A percentile compares a stretch with the other conserved stretches of the same genome.
These are phyloP conservation scores for Narthecium ossifragum DNA, from an alignment of 106 monocot species.

Conservation along the genomic window DNA sequence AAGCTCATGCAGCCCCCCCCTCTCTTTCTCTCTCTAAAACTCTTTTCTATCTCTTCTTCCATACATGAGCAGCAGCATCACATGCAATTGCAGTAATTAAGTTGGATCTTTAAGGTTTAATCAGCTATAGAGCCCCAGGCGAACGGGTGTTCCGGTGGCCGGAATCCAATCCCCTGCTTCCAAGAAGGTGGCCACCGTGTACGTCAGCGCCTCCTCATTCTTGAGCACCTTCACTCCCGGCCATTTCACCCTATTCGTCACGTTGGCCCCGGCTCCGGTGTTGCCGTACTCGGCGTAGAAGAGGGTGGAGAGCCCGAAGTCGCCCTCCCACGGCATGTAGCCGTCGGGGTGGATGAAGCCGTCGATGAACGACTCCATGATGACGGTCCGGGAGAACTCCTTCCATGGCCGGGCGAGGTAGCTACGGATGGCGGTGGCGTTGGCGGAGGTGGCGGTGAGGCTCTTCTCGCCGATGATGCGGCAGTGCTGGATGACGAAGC, in stretches of 20 bases:
- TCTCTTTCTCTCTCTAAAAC: no score
- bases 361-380: constrained; percentile 61
- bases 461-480: constrained; percentile 40
- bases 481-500: constrained; percentile 58
- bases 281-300: constrained; percentile 64
- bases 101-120: no score
- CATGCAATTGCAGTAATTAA: no score
- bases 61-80: no score
- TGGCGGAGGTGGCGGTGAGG: constrained; percentile 10
- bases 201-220: constrained; percentile 23
- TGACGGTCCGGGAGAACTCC: constrained; percentile 38
- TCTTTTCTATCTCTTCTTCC: no score
- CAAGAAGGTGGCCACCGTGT: constrained; percentile 55
- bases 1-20: no score
- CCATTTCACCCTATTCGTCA: constrained; percentile 41
- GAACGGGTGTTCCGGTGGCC: neutral
- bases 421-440: constrained; percentile 8
- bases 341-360: constrained; percentile 48
- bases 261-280: constrained; percentile 31
- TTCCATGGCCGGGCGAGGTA: constrained; percentile 86
- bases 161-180: constrained; percentile 45
- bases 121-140: neutral
- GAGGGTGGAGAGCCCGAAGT: constrained; percentile 39
- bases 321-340: constrained; percentile 51
- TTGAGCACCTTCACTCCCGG: constrained; percentile 45